These are phyloP conservation scores for Megacollybia marginata DNA, from an alignment of 768 basidiomycete species.

Conservation along the genomic window DNA sequence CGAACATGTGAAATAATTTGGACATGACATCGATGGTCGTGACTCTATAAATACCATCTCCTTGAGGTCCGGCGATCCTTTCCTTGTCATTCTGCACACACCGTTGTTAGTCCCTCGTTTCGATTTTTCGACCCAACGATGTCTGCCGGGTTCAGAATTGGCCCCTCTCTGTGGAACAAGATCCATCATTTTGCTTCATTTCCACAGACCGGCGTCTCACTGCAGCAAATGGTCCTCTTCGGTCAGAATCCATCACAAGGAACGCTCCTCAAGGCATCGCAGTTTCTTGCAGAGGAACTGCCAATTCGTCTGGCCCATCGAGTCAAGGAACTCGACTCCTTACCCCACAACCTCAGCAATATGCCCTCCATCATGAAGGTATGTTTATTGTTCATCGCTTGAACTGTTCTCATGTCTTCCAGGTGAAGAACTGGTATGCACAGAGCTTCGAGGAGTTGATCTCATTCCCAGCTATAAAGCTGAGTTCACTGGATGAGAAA, in stretches of 20 bases:
- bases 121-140: conserved; percentile 18
- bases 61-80: too few relatives aligned
- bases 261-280: conserved; percentile 85
- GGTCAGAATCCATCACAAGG: conserved; percentile 95
- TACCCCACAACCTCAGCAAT: conserved; percentile 84
- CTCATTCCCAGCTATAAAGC: conserved; percentile 50
- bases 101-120: too few relatives aligned
- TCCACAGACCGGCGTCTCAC: conserved; percentile 90
- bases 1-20: too few relatives aligned
- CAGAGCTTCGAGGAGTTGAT: conserved; percentile 98
- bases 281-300: conserved; percentile 89
- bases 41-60: too few relatives aligned
- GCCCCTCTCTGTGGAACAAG: conserved; percentile 76
- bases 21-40: too few relatives aligned
- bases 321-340: conserved; percentile 90
- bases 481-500: background rate
- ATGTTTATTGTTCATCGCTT: too few relatives aligned
- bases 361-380: conserved; percentile 85
- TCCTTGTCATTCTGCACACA: too few relatives aligned
- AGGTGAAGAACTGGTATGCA: conserved; percentile 97
- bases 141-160: conserved; percentile 66
- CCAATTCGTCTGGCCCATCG: conserved; percentile 93
- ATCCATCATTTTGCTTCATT: conserved; percentile 89
- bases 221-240: conserved; percentile 97
- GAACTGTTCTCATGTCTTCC: too few relatives aligned